A percentile compares a stretch with the other conserved stretches of the same genome.
Evolutionary conservation across 306 rosid genomes (phyloP).

Genomic region (Urtica urens): DNA sequence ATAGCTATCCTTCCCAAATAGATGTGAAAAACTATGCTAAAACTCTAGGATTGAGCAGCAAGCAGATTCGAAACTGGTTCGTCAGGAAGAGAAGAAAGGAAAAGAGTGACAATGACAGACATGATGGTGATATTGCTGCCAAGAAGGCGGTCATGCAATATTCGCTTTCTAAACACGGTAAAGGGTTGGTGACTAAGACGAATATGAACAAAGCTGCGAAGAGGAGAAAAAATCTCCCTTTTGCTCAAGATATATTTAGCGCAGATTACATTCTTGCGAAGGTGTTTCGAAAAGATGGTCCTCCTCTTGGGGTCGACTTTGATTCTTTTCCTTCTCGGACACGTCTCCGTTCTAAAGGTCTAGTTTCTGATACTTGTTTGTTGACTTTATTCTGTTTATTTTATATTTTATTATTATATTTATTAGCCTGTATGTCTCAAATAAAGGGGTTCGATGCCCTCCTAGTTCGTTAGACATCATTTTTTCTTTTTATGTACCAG

Average conservation of each 20-base stretch:
- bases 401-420: too few species aligned
- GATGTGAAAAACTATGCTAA: constrained; percentile 34
- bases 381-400: background rate
- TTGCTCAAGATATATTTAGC: constrained; percentile 32
- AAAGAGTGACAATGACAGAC: constrained; percentile 27
- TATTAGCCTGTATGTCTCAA: too few species aligned
- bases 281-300: constrained; percentile 51
- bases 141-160: constrained; percentile 8
- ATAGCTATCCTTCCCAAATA: constrained; percentile 32
- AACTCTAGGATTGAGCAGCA: constrained; percentile 39
- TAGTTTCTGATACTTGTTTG: background rate
- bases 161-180: constrained; percentile 19
- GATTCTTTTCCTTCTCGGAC: constrained; percentile 44
- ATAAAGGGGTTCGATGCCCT: too few species aligned
- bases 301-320: constrained; percentile 50
- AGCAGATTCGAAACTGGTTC: constrained; percentile 55
- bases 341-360: constrained; percentile 19
- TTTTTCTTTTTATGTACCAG: too few species aligned
- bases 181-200: background rate
- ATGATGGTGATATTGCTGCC: constrained; percentile 15
- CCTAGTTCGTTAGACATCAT: too few species aligned
- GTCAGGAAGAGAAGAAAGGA: constrained; percentile 49
- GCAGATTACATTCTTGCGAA: constrained; percentile 30
- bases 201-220: constrained; percentile 13
- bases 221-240: constrained; percentile 19